Evolutionary conservation across 2,329 filamentous ascomycete species (phyloP).

Genomic region (Apiospora phragmitis): DNA sequence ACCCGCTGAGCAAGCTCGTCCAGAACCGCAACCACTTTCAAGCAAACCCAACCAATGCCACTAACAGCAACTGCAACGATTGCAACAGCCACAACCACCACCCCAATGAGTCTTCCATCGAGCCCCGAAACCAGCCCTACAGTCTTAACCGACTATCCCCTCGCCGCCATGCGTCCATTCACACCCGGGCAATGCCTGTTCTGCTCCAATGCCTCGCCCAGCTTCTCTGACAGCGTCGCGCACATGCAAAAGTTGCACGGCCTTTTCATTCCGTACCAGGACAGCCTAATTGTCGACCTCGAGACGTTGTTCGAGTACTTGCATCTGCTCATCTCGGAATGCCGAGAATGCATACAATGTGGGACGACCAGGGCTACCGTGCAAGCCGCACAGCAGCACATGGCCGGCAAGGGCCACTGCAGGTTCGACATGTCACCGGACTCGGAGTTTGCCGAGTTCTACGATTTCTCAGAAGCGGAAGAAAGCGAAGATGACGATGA

Average conservation of each 20-base stretch:
- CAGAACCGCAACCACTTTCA: slow-evolving; percentile 18
- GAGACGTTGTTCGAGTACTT: slow-evolving; percentile 49
- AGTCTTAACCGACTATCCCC: slow-evolving; percentile 15
- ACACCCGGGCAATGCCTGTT: slow-evolving; percentile 27
- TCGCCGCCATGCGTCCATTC: slow-evolving; percentile 20
- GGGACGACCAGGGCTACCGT: slow-evolving; percentile 42
- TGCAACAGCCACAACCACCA: slow-evolving; percentile 18
- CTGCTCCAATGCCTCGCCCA: slow-evolving; percentile 18
- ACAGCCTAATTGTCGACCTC: slow-evolving; percentile 44
- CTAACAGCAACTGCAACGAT: slow-evolving; percentile 20
- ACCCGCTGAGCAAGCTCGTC: neutral
- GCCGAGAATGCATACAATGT: slow-evolving; percentile 52
- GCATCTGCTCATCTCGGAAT: slow-evolving; percentile 47
- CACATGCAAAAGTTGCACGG: slow-evolving; percentile 53
- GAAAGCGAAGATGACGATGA: slow-evolving; percentile 14
- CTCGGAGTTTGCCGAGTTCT: slow-evolving; percentile 30
- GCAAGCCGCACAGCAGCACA: slow-evolving; percentile 47
- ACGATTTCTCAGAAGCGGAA: slow-evolving; percentile 23
- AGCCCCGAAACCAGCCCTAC: slow-evolving; percentile 14
- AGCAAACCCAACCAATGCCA: slow-evolving; percentile 4
- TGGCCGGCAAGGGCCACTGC: slow-evolving; percentile 29
- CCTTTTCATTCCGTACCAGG: slow-evolving; percentile 41
- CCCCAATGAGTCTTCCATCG: slow-evolving; percentile 21
- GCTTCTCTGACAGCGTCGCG: slow-evolving; percentile 37
- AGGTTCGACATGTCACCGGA: slow-evolving; percentile 23